A percentile compares a stretch with the other conserved stretches of the same genome.
phyloP scores from a whole-genome alignment of 495 filamentous ascomycete genomes.

The Penicillium odoratum region DNA sequence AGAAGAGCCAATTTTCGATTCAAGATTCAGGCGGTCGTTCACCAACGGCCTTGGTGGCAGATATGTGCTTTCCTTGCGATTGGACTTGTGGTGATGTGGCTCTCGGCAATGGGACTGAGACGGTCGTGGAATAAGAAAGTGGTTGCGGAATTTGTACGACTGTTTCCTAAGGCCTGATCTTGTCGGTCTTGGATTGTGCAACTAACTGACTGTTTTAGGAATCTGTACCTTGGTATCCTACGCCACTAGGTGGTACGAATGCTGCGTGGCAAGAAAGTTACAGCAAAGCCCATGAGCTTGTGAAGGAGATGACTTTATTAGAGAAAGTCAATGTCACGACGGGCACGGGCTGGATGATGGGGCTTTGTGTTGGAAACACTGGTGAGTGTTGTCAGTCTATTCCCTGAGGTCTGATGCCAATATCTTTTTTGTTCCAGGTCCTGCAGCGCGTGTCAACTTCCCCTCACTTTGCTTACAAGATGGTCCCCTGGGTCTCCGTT shows the following conservation, averaged over 20 bases:
- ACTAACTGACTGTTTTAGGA: slow-evolving; percentile 8
- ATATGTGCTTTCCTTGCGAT: slow-evolving; percentile 11
- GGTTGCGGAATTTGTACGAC: slow-evolving; percentile 23
- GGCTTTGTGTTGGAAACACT: slow-evolving; percentile 88
- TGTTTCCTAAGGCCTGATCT: background rate
- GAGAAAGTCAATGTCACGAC: slow-evolving; percentile 97
- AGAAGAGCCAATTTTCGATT: slow-evolving; percentile 6
- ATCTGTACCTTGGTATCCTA: slow-evolving; percentile 81
- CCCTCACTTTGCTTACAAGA: slow-evolving; percentile 89
- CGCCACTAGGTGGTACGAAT: slow-evolving; percentile 77
- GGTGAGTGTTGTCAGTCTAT: slow-evolving; percentile 26
- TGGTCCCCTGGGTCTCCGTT: slow-evolving; percentile 80
- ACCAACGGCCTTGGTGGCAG: slow-evolving; percentile 24
- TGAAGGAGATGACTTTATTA: slow-evolving; percentile 76
- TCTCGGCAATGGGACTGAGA: slow-evolving; percentile 19
- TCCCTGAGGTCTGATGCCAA: background rate
- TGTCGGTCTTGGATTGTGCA: background rate
- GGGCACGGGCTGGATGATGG: slow-evolving; percentile 89
- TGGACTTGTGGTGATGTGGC: slow-evolving; percentile 21
- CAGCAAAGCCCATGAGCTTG: slow-evolving; percentile 74
- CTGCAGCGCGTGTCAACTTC: slow-evolving; percentile 69
- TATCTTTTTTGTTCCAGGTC: slow-evolving; percentile 35
- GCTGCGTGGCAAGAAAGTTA: slow-evolving; percentile 76
- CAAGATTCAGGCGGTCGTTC: slow-evolving; percentile 10
- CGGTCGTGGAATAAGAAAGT: slow-evolving; percentile 4